Evolutionary conservation across 2,329 filamentous ascomycete genomes (phyloP), one percentile per base, ranked within the genome.

Genomic region (Trichoderma aggressivum): DNA sequence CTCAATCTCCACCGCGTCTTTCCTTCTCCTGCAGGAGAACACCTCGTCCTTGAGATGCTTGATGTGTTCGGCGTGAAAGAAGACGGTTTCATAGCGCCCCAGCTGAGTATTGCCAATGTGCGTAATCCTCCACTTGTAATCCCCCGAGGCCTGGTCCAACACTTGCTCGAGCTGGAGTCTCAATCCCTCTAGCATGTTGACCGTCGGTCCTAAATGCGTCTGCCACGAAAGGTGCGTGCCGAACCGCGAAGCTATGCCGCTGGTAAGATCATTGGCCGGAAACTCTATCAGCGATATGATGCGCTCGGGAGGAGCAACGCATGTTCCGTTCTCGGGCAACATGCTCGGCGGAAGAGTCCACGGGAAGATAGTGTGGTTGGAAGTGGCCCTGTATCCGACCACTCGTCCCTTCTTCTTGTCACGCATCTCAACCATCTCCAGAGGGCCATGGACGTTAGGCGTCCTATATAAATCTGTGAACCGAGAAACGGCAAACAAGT

Each of bases 401-500:
- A 81, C 72, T 78, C 83, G 70, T 85, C 81, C 77, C 87, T 77
- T 79, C 7, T 79, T 77, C 53, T 79, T 79, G 83, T 89, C 81
- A 83, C 88, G 77, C 14, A 79, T 71, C 26, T 81, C 75, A 26
- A 82, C 73, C 5, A 79, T 64, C 70, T 84, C 78, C 26, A 83
- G 65, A 8, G 82, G 81, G 4, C 81, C 81, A 70, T 92, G 89
- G 3, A 88, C 82, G 69, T 89, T 89, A 6, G 92, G 92, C 77
- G 93, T 92, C 47, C 91, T 86, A 78, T 97, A 92, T 32, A 98
- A 84, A 60, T 93, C 90, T 32, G 94, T 92, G 74, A 98, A 87
- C 73, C 91, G 93, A 24, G 94, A 93, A 7, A 95, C 94, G 77
- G 97, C 94, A 80, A 94, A 99, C 10, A 98, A 83, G 77, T 98